Base-by-base conservation (phyloP, 202 grass and related monocot species). In the Elaeis oleifera region DNA sequence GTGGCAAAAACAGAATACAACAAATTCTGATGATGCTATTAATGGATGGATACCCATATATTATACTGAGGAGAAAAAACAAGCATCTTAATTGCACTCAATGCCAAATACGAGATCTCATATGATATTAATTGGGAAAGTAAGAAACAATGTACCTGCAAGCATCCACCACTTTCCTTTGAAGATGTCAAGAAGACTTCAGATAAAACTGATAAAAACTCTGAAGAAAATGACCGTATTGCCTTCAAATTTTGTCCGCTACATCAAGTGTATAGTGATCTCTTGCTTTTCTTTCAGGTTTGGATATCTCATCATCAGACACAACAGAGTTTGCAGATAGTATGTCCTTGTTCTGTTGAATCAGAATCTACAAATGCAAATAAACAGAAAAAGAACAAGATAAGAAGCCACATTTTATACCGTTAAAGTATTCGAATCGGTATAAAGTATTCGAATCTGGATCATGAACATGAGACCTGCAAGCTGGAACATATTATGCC, bases 401-500 rank as follows among this genome's bases (percentile, higher is more conserved):
- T 44, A 65, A 72, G 13, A 52, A 14, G 50, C 53, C 51, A 36
- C 20, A 78, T 18, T n/a, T 15, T 22, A 14, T 17, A 11, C 19
- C 0, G 23, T 13, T 44, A 15, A 55, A 27, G 22, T 20, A 29
- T 15, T 16, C n/a, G 6, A 13, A 24, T 50, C 2, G 23, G 23
- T 24, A 24, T 24, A 24, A 24, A 24, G 29, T 21, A 5, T 39
- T 16, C 19, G 0, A 63, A 74, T 74, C 22, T 79, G 61, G 16
- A 56, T 36, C 16, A 59, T 56, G 63, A 56, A 49, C 17, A 74
- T 58, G 17, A 31, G 31, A 89, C 92, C 88, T 97, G 88, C 67
- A 97, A 69, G 74, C 92, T 86, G 53, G 79, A 80, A 64, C 84
- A 97, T 64, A 97, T 77, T 81, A 92, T 87, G 25, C 88, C 84